Evolutionary conservation across 768 basidiomycete genomes (phyloP).

Genomic region (Tremella fuciformis): DNA sequence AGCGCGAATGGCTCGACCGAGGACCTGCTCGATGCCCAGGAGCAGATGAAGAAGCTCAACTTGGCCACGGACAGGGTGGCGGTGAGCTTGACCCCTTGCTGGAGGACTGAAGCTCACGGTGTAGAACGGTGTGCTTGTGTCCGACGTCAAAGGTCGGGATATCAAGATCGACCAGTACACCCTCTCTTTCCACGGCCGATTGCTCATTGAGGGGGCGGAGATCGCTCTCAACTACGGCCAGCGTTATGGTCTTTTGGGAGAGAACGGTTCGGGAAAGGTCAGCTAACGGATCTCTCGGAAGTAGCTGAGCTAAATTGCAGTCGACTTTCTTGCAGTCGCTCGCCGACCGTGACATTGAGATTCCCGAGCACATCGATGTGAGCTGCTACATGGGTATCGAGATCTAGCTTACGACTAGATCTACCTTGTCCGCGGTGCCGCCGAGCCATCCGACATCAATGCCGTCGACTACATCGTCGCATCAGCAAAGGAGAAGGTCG

Average conservation of each 20-base stretch:
- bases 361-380: constrained; percentile 86
- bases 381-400: constrained; percentile 15
- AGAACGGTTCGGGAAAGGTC: constrained; percentile 99
- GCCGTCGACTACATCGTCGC: constrained; percentile 96
- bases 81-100: constrained; percentile 14
- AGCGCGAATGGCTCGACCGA: constrained; percentile 78
- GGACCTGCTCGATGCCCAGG: constrained; percentile 59
- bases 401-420: constrained; percentile 56
- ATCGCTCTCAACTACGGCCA: constrained; percentile 54
- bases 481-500: constrained; percentile 89
- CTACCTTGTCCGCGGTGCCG: constrained; percentile 93
- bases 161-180: constrained; percentile 96
- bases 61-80: constrained; percentile 83
- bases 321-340: constrained; percentile 95
- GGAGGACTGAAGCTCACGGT: not conserved
- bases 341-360: constrained; percentile 89
- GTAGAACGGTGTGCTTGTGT: constrained; percentile 85
- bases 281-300: constrained; percentile 14
- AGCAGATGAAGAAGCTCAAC: constrained; percentile 77
- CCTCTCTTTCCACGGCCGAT: constrained; percentile 92
- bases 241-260: constrained; percentile 84
- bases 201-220: constrained; percentile 57
- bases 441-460: constrained; percentile 89
- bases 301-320: constrained; percentile 53
- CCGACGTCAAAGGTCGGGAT: constrained; percentile 87